Percentiles rank a stretch among this genome's conserved stretches.
Evolutionary conservation across 768 basidiomycete genomes (phyloP).

Genomic region (Tulasnella sp.): DNA sequence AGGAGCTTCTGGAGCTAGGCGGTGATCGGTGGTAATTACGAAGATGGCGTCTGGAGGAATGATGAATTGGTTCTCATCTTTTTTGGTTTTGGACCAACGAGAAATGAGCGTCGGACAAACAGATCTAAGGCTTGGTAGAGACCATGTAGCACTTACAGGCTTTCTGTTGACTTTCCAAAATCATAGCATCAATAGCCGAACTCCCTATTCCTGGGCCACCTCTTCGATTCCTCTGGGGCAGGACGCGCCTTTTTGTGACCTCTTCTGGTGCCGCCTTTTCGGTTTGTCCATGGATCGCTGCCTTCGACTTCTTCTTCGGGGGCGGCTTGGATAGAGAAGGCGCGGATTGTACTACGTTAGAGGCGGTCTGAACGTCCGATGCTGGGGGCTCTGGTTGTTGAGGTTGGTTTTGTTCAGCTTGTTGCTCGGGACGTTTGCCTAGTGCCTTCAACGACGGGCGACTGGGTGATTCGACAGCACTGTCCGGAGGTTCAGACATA

Average conservation of each 20-base stretch:
- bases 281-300: neutral
- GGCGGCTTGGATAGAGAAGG: neutral
- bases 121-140: neutral
- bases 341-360: neutral
- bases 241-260: slow-evolving; percentile 54
- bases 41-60: slow-evolving; percentile 64
- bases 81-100: slow-evolving; percentile 8
- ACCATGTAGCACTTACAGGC: slow-evolving; percentile 58
- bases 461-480: neutral
- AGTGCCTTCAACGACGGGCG: slow-evolving; percentile 13
- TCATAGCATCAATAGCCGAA: slow-evolving; percentile 75
- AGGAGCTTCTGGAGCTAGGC: slow-evolving; percentile 45
- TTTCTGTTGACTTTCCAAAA: slow-evolving; percentile 67
- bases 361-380: neutral
- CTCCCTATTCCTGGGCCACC: slow-evolving; percentile 77
- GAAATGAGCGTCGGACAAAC: neutral
- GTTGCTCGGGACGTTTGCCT: slow-evolving; percentile 17
- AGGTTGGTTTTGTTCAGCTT: neutral
- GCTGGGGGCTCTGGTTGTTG: neutral
- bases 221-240: slow-evolving; percentile 75
- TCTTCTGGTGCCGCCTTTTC: slow-evolving; percentile 26
- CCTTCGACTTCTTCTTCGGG: neutral
- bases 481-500: neutral
- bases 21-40: slow-evolving; percentile 67
- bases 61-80: slow-evolving; percentile 68